A percentile compares a stretch with the other conserved stretches of the same genome.
These are phyloP conservation scores for Pseudogymnoascus sp. DNA, from an alignment of 2,329 filamentous ascomycete species.

Conservation along the genomic window DNA sequence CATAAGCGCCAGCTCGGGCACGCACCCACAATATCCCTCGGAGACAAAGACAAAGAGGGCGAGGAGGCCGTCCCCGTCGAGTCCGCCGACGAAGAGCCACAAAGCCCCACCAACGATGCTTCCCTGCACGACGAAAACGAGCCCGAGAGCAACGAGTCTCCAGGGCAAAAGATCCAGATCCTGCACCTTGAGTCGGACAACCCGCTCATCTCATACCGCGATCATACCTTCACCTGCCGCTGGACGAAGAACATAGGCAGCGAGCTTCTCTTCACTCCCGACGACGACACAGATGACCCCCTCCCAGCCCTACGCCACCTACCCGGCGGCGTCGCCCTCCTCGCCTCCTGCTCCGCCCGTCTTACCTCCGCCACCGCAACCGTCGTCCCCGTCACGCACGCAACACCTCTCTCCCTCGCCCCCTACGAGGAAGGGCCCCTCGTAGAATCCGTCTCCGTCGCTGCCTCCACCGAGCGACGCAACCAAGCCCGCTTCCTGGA, in stretches of 20 bases:
- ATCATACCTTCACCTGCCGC: conserved; percentile 66
- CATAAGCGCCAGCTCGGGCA: conserved; percentile 12
- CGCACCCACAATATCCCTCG: conserved; percentile 9
- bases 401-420: background rate
- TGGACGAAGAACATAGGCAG: conserved; percentile 84
- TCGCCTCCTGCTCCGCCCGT: conserved; percentile 62
- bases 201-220: conserved; percentile 73
- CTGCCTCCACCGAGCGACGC: conserved; percentile 27
- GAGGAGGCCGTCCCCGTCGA: conserved; percentile 17
- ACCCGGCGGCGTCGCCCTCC: conserved; percentile 56
- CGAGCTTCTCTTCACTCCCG: conserved; percentile 63
- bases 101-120: conserved; percentile 26
- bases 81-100: conserved; percentile 16
- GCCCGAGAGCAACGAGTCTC: conserved; percentile 24
- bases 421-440: background rate
- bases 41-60: conserved; percentile 13
- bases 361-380: conserved; percentile 46
- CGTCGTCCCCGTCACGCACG: conserved; percentile 8
- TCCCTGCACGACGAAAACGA: conserved; percentile 27
- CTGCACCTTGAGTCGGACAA: conserved; percentile 70
- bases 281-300: conserved; percentile 29
- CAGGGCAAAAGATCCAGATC: conserved; percentile 56
- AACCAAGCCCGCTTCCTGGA: conserved; percentile 52
- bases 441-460: conserved; percentile 9
- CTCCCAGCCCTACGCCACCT: conserved; percentile 44